Evolutionary conservation across 2,329 filamentous ascomycete genomes (phyloP).

Genomic region (Waltergamsia citrina): DNA sequence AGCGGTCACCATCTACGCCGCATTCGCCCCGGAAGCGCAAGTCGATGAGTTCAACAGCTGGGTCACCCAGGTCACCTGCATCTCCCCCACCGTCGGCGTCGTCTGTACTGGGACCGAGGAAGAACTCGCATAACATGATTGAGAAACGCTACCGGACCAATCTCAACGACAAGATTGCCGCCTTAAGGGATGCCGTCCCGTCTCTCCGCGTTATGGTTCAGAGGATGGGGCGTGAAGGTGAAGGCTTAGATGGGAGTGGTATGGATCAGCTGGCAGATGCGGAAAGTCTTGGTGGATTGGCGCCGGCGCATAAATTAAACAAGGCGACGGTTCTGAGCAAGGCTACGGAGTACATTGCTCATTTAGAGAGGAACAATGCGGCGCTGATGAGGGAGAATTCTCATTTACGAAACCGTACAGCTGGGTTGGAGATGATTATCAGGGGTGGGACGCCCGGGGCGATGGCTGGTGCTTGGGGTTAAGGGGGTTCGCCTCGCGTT

Average conservation of each 20-base stretch:
- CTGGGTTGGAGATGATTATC: slow-evolving; percentile 17
- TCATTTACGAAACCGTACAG: slow-evolving; percentile 18
- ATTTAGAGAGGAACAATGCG: slow-evolving; percentile 23
- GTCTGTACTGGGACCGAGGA: slow-evolving; percentile 45
- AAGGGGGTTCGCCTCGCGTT: not conserved
- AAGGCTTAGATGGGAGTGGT: slow-evolving; percentile 31
- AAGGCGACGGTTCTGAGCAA: slow-evolving; percentile 65
- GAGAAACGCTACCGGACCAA: slow-evolving; percentile 94
- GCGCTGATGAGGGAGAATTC: slow-evolving; percentile 19
- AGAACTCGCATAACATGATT: slow-evolving; percentile 93
- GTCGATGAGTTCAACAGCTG: slow-evolving; percentile 16
- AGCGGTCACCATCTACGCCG: too few species aligned
- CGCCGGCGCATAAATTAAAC: slow-evolving; percentile 83
- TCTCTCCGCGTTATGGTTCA: slow-evolving; percentile 64
- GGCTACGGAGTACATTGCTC: slow-evolving; percentile 25
- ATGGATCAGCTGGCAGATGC: slow-evolving; percentile 53
- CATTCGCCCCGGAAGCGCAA: slow-evolving; percentile 17
- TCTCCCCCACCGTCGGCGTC: slow-evolving; percentile 13
- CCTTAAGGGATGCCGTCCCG: slow-evolving; percentile 79
- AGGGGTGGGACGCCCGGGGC: slow-evolving; percentile 7
- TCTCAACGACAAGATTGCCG: slow-evolving; percentile 89
- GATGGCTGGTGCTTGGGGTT: not conserved
- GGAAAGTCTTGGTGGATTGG: slow-evolving; percentile 61
- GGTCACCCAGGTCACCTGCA: slow-evolving; percentile 12
- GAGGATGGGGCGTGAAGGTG: slow-evolving; percentile 49